Evolutionary conservation across 2,329 filamentous ascomycete genomes (phyloP).

Genomic region (Bipolaris bicolor): DNA sequence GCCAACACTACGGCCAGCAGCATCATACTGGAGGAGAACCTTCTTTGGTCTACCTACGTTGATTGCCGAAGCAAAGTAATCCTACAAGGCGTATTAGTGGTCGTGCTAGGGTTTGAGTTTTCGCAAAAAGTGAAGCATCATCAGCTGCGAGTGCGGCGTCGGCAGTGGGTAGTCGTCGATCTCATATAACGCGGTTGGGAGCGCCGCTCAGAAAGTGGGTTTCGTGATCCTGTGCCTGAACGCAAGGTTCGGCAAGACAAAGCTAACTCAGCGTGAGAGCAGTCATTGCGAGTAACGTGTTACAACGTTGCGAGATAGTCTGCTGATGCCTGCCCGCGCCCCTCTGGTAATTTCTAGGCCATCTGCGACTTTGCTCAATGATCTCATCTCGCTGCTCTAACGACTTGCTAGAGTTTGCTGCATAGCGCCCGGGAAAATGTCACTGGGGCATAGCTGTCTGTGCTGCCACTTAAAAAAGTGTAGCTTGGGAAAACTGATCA

Average conservation of each 20-base stretch:
- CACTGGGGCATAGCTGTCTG: conserved; percentile 25
- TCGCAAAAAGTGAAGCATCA: conserved; percentile 37
- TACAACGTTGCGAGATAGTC: conserved; percentile 24
- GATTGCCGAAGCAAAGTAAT: conserved; percentile 90
- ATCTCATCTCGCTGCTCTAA: conserved; percentile 24
- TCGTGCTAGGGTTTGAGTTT: conserved; percentile 43
- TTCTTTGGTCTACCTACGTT: conserved; percentile 90
- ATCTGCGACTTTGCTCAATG: conserved; percentile 15
- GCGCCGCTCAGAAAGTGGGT: conserved; percentile 37
- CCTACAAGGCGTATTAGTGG: conserved; percentile 81
- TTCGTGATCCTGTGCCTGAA: conserved; percentile 26
- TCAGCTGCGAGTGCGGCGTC: conserved; percentile 32
- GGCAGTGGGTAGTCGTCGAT: conserved; percentile 28
- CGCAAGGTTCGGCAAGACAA: conserved; percentile 24
- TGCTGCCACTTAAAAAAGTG: conserved; percentile 20
- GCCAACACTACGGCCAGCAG: conserved; percentile 88
- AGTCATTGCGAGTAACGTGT: conserved; percentile 16
- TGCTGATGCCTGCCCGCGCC: conserved; percentile 28
- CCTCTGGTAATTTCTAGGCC: conserved; percentile 17
- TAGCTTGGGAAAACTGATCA: conserved; percentile 24
- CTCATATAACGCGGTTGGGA: conserved; percentile 31
- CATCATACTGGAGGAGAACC: conserved; percentile 90
- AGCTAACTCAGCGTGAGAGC: conserved; percentile 15
- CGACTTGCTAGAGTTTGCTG: conserved; percentile 9
- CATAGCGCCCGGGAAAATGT: conserved; percentile 22